Conservation (phyloP, 257 asterid genomes). For the Gentiana macrophylla region DNA sequence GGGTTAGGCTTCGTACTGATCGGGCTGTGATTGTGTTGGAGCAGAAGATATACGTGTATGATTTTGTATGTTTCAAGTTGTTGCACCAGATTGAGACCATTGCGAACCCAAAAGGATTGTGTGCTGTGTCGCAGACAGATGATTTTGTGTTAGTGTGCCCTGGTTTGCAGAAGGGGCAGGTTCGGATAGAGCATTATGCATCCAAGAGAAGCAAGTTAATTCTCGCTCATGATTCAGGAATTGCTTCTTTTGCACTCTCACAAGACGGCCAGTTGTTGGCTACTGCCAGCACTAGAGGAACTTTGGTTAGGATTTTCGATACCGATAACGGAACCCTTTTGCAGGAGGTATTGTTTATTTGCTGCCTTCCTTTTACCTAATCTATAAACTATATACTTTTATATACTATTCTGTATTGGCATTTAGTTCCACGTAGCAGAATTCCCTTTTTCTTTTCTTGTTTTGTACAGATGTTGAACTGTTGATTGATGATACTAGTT, state of each 20-base stretch:
- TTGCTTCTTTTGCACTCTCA: slow-evolving; percentile 65
- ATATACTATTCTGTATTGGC: no score
- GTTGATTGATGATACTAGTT: no score
- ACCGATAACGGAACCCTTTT: slow-evolving; percentile 66
- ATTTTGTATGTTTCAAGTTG: slow-evolving; percentile 77
- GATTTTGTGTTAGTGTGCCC: slow-evolving; percentile 74
- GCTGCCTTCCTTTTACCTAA: not conserved
- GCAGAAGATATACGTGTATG: slow-evolving; percentile 84
- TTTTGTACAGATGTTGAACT: no score
- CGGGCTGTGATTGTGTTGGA: slow-evolving; percentile 66
- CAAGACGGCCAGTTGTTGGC: slow-evolving; percentile 81
- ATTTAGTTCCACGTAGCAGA: no score
- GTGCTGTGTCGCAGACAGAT: slow-evolving; percentile 75
- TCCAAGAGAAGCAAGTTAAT: slow-evolving; percentile 70
- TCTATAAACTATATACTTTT: no score
- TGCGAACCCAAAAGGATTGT: slow-evolving; percentile 87
- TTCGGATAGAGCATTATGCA: slow-evolving; percentile 77
- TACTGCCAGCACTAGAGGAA: slow-evolving; percentile 85
- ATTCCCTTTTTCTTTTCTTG: no score
- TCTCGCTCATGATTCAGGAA: slow-evolving; percentile 76
- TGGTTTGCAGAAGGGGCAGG: slow-evolving; percentile 85
- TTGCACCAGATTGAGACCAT: slow-evolving; percentile 90
- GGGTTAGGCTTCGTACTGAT: slow-evolving; percentile 66
- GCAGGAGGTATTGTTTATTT: slow-evolving; percentile 57
- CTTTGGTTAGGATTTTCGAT: slow-evolving; percentile 64